These are phyloP conservation scores for Yarrowia sp. DNA, from an alignment of 805 yeast genomes.

Conservation along the genomic window DNA sequence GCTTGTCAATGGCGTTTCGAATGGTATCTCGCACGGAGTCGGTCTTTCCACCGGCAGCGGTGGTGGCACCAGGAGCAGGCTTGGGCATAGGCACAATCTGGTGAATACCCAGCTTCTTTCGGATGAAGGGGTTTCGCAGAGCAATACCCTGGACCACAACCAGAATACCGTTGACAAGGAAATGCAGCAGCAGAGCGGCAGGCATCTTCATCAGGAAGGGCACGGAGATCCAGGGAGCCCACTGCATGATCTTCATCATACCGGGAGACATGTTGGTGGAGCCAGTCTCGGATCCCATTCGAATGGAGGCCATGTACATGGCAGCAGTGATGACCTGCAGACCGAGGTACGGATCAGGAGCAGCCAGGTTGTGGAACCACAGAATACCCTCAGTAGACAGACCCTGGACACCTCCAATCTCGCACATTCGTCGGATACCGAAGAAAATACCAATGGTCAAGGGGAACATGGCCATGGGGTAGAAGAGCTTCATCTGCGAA, in stretches of 20 bases:
- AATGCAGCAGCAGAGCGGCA: constrained; percentile 83
- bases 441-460: constrained; percentile 88
- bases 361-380: constrained; percentile 85
- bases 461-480: constrained; percentile 75
- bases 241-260: constrained; percentile 71
- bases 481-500: constrained; percentile 72
- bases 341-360: constrained; percentile 90
- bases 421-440: constrained; percentile 84
- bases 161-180: constrained; percentile 78
- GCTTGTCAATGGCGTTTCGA: constrained; percentile 45
- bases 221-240: constrained; percentile 80
- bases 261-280: constrained; percentile 68
- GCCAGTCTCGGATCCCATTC: constrained; percentile 92
- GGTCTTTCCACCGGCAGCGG: constrained; percentile 43
- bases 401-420: constrained; percentile 78
- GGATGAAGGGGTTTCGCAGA: constrained; percentile 64
- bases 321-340: constrained; percentile 83
- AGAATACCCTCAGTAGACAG: constrained; percentile 73
- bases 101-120: constrained; percentile 54
- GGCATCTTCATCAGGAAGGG: constrained; percentile 88
- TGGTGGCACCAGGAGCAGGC: constrained; percentile 52
- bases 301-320: constrained; percentile 74
- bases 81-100: constrained; percentile 69
- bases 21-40: constrained; percentile 46
- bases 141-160: constrained; percentile 75